Percentiles rank a stretch among this genome's conserved stretches.
These are phyloP conservation scores for Achlya hypogyna DNA, from an alignment of 352 stramenopile genomes.

Conservation along the genomic window DNA sequence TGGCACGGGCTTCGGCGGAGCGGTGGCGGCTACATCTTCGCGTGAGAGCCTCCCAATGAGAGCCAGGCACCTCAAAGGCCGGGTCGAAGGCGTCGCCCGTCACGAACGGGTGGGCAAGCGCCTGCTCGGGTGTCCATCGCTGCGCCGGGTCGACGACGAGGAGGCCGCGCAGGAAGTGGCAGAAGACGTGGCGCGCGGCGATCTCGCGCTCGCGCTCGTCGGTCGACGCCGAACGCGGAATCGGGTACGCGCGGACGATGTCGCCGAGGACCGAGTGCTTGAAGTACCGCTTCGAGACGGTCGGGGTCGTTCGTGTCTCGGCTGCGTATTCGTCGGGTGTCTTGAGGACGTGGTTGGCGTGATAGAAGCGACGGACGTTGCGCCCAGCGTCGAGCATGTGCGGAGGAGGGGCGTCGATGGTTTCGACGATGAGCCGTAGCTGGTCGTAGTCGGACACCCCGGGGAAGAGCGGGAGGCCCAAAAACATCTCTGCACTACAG, in stretches of 20 bases:
- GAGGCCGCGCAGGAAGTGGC: slow-evolving; percentile 32
- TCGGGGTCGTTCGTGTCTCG: slow-evolving; percentile 27
- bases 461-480: slow-evolving; percentile 30
- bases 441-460: slow-evolving; percentile 27
- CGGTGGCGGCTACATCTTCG: too few relatives aligned
- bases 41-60: not conserved
- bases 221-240: slow-evolving; percentile 25
- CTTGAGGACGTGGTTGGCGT: slow-evolving; percentile 27
- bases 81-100: slow-evolving; percentile 27
- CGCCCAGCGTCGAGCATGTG: slow-evolving; percentile 28
- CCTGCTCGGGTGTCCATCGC: slow-evolving; percentile 32
- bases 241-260: slow-evolving; percentile 36
- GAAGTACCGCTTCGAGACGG: slow-evolving; percentile 42
- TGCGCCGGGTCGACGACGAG: slow-evolving; percentile 27
- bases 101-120: slow-evolving; percentile 40
- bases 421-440: slow-evolving; percentile 25
- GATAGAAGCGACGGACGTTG: slow-evolving; percentile 42
- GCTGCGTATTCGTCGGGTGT: slow-evolving; percentile 30
- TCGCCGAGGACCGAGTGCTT: slow-evolving; percentile 38
- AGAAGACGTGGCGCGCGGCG: slow-evolving; percentile 25
- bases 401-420: slow-evolving; percentile 22
- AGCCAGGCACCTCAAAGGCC: not conserved
- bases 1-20: not conserved
- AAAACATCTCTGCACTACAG: slow-evolving; percentile 28
- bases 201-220: slow-evolving; percentile 15